These are phyloP conservation scores for Pichia heedii DNA, from an alignment of 805 yeast species.

Conservation along the genomic window DNA sequence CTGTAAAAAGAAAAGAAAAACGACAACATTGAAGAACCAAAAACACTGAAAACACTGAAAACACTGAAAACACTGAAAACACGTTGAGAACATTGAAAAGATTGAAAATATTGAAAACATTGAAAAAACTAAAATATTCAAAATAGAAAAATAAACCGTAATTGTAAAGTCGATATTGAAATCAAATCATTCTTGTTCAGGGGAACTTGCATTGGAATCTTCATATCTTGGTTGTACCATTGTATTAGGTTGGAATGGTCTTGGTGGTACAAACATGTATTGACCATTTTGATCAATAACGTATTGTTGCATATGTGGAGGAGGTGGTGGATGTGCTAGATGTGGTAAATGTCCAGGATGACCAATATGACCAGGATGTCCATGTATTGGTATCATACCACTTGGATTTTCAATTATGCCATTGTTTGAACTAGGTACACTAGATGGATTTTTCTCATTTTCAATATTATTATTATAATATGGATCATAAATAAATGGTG, in stretches of 20 bases:
- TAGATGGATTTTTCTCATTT: conserved; percentile 4
- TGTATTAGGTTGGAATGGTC: conserved; percentile 16
- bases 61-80: no score
- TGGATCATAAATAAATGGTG: conserved; percentile 28
- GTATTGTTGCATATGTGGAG: neutral
- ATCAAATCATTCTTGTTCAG: neutral
- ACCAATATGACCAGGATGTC: neutral
- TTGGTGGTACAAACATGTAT: conserved; percentile 19
- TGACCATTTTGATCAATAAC: conserved; percentile 20
- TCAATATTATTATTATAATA: conserved; percentile 14
- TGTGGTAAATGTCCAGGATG: no score
- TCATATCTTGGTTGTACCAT: conserved; percentile 8
- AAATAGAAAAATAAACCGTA: neutral
- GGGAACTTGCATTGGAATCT: neutral
- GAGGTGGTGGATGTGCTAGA: neutral
- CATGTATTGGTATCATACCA: conserved; percentile 3
- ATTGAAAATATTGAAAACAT: no score
- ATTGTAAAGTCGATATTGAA: no score
- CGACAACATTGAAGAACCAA: neutral
- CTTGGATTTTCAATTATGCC: neutral
- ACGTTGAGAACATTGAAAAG: no score
- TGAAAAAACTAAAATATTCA: neutral
- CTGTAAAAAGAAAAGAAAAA: neutral
- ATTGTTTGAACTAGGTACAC: conserved; percentile 7
- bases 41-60: no score